Conservation (phyloP, 257 asterid species). For the Rhazya stricta region DNA sequence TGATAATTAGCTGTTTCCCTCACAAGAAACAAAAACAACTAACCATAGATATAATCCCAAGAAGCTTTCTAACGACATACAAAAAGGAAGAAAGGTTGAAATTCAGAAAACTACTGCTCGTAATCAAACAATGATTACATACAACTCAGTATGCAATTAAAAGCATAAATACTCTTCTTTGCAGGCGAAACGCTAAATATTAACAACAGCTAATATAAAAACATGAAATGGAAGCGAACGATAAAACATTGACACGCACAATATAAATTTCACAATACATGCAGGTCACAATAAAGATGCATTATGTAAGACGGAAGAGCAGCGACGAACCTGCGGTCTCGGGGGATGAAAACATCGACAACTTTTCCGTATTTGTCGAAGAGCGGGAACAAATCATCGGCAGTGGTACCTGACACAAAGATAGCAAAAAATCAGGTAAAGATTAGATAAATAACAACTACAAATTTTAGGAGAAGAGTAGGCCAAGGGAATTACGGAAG, state of each 20-base stretch:
- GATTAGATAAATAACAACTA: not conserved
- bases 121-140: no score
- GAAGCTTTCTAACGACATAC: no score
- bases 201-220: no score
- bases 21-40: not conserved
- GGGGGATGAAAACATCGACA: conserved; percentile 46
- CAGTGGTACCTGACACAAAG: conserved; percentile 64
- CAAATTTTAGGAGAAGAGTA: not conserved
- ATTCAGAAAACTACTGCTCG: not conserved
- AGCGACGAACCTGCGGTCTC: conserved; percentile 37
- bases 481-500: conserved; percentile 35
- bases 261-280: not conserved
- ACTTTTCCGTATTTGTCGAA: conserved; percentile 46
- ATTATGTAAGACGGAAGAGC: no score
- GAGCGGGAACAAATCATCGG: conserved; percentile 45
- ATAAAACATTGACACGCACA: not conserved
- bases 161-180: no score
- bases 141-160: no score
- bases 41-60: not conserved
- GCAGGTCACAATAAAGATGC: no score
- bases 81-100: not conserved
- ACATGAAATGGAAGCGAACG: not conserved
- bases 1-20: no score
- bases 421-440: not conserved
- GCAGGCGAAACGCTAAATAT: no score